Base-by-base conservation (phyloP, 2,329 filamentous ascomycete genomes). In the Botrytis elliptica region DNA sequence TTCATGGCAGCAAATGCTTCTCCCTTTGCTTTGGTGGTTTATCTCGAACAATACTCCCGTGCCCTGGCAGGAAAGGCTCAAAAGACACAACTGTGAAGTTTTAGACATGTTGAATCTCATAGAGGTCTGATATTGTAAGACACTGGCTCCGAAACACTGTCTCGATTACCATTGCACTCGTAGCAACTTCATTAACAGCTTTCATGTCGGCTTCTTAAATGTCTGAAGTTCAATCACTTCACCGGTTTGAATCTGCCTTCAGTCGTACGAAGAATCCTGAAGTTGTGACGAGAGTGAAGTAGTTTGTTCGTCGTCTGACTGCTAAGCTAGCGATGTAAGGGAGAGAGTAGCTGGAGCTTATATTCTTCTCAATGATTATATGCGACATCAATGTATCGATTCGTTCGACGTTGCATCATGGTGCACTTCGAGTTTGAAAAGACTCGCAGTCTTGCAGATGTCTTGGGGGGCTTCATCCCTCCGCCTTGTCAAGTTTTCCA, bases 1-100 rank as follows among this genome's bases (percentile, higher is more conserved):
- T 62, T 68, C 71, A 72, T 67, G 63, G 71, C 42, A 68, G 22
- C 38, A 60, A 29, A 29, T 44, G 29, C 12, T 40, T 46, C 22
- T 55, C 36, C 33, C 25, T 57, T 44, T 38, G n/a, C 46, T n/a
- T 8, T 70, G 55, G 36, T 49, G 12, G 36, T n/a, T 46, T 72
- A 6, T 57, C 49, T 57, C 38, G 38, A 57, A 29, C 59, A 38
- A 72, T 67, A 59, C 38, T 46, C 36, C 33, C 14, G 38, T 33
- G 20, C 18, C 52, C 29, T 60, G 29, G 38, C 22, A n/a, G 29
- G 38, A 10, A 49, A 38, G 16, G 18, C 5, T 64, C 25, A n/a
- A 57, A 63, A n/a, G 42, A 52, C 29, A 70, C 68, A 62, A 36
- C 22, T 40, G 16, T 33, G 68, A 68, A 40, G 25, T 68, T 29